Evolutionary conservation across 306 rosid species (phyloP).

Genomic region (Erythrophleum fordii): DNA sequence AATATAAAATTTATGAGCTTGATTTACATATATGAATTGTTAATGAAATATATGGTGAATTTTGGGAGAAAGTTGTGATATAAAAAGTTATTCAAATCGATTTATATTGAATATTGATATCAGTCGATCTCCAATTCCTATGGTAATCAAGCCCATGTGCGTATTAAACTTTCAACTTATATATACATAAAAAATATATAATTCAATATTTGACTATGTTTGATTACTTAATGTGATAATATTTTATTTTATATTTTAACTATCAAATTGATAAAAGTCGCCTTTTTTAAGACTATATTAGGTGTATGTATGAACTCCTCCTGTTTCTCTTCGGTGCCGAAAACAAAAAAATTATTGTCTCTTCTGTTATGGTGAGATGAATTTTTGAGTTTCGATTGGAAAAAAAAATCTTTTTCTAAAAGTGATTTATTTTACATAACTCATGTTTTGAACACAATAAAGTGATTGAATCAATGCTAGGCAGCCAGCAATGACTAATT

Average conservation of each 20-base stretch:
- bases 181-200: background rate
- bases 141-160: background rate
- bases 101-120: background rate
- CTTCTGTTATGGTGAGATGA: background rate
- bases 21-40: background rate
- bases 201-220: background rate
- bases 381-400: background rate
- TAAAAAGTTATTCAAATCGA: background rate
- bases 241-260: background rate
- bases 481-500: background rate
- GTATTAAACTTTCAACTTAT: background rate
- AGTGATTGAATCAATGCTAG: background rate
- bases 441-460: background rate
- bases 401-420: background rate
- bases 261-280: too few relatives aligned
- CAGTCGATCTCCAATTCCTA: background rate
- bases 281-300: too few relatives aligned
- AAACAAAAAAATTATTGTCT: background rate
- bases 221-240: background rate
- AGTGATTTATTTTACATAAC: background rate
- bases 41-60: background rate
- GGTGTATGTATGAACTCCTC: background rate
- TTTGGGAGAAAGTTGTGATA: background rate
- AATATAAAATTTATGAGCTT: background rate
- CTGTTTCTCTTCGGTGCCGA: background rate